Conservation (phyloP, 2,329 filamentous ascomycete species). For the Cordyceps fumosorosea region DNA sequence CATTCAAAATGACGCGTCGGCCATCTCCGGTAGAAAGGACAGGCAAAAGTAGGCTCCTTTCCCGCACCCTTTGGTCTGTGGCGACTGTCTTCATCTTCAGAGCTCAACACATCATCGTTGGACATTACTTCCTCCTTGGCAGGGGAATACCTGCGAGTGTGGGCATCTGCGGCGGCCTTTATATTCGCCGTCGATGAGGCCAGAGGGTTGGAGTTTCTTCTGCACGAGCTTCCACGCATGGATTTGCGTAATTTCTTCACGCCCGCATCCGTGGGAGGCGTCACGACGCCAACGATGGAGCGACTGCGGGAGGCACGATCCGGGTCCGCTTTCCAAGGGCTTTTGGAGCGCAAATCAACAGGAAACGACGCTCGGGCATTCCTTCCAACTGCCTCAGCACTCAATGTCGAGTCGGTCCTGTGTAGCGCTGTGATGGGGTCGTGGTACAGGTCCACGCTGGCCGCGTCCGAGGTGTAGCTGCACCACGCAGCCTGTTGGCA, state of each 20-base stretch:
- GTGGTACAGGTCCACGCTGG: not conserved
- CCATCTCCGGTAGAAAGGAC: constrained; percentile 15
- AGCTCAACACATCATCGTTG: not conserved
- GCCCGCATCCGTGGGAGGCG: not conserved
- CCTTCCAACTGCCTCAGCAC: not conserved
- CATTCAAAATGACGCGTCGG: constrained; percentile 15
- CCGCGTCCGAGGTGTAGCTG: not conserved
- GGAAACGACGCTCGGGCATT: not conserved
- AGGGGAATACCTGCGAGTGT: not conserved
- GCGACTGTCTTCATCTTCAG: constrained; percentile 11
- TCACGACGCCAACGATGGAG: not conserved
- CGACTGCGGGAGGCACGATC: constrained; percentile 3
- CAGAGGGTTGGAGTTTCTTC: not conserved
- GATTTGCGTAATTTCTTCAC: constrained; percentile 1
- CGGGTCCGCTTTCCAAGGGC: not conserved
- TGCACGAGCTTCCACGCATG: not conserved
- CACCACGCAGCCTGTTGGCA: not conserved
- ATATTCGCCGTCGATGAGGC: not conserved
- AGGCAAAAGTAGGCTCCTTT: constrained; percentile 14
- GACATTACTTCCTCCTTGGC: not conserved
- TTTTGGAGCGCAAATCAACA: not conserved
- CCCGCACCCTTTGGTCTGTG: not conserved
- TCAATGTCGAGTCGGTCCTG: not conserved
- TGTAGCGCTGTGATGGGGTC: not conserved
- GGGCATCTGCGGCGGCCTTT: not conserved